These are phyloP conservation scores for Mortierella claussenii DNA, from an alignment of 192 early-diverging fungal species.

Conservation along the genomic window DNA sequence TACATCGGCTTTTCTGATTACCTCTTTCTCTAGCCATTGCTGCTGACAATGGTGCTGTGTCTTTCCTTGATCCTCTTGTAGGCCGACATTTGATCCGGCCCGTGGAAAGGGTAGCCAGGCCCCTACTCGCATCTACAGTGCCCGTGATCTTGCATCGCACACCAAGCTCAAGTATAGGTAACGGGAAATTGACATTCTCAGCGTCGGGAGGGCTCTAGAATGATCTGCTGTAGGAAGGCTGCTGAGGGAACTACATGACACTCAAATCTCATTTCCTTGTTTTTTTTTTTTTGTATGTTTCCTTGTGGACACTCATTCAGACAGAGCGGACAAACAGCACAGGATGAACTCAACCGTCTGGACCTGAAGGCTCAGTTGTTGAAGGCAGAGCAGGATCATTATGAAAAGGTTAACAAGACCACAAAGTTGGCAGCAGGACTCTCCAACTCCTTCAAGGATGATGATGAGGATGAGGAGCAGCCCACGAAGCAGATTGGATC, in stretches of 20 bases:
- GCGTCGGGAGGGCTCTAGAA: no score
- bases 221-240: no score
- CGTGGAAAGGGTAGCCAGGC: conserved; percentile 71
- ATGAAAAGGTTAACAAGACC: conserved; percentile 55
- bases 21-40: background rate
- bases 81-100: conserved; percentile 83
- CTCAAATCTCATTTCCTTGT: background rate
- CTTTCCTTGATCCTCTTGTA: conserved; percentile 1
- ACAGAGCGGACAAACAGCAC: conserved; percentile 72
- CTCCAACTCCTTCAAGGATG: conserved; percentile 52
- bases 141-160: conserved; percentile 78
- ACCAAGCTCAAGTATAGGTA: conserved; percentile 81
- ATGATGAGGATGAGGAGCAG: conserved; percentile 45
- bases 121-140: conserved; percentile 70
- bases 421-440: conserved; percentile 24
- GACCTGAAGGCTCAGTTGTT: conserved; percentile 74
- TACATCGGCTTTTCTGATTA: background rate
- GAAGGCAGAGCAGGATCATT: conserved; percentile 75
- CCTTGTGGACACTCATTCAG: conserved; percentile 25
- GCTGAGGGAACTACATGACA: no score
- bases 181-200: no score
- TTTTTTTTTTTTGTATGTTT: conserved; percentile 7
- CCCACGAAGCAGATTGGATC: background rate
- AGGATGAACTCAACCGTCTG: conserved; percentile 64
- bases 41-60: background rate